A percentile compares a stretch with the other conserved stretches of the same genome.
These are phyloP conservation scores for Cyberlindnera nakhonratchasimensis DNA, from an alignment of 805 yeast species.

Conservation along the genomic window DNA sequence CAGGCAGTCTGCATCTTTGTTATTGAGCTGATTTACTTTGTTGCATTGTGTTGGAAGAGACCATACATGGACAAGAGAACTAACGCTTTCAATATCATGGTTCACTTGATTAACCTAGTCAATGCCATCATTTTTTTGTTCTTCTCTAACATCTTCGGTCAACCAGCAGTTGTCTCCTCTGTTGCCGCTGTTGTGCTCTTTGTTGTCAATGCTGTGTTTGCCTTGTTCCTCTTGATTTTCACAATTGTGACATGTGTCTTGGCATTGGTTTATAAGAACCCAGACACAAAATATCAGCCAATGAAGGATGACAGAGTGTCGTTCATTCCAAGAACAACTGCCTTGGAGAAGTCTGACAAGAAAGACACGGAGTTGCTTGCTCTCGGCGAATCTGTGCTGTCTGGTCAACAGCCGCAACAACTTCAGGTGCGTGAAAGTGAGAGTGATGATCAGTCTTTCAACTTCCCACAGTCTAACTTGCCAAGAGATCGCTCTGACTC, in stretches of 20 bases:
- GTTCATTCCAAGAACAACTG: slow-evolving; percentile 66
- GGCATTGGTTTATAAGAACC: slow-evolving; percentile 84
- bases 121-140: slow-evolving; percentile 86
- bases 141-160: slow-evolving; percentile 78
- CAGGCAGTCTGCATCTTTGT: slow-evolving; percentile 77
- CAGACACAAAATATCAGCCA: slow-evolving; percentile 93
- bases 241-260: slow-evolving; percentile 84
- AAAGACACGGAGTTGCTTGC: slow-evolving; percentile 30
- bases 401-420: slow-evolving; percentile 29
- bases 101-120: slow-evolving; percentile 72
- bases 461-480: slow-evolving; percentile 17
- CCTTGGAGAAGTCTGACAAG: slow-evolving; percentile 24
- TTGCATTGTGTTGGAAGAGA: slow-evolving; percentile 61
- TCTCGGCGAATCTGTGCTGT: slow-evolving; percentile 28
- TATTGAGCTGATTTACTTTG: slow-evolving; percentile 69
- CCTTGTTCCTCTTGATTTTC: slow-evolving; percentile 75
- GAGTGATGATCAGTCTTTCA: slow-evolving; percentile 12
- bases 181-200: slow-evolving; percentile 90
- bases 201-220: slow-evolving; percentile 84
- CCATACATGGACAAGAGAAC: slow-evolving; percentile 96
- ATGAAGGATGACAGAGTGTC: slow-evolving; percentile 95
- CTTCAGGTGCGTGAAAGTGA: slow-evolving; percentile 17
- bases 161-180: slow-evolving; percentile 85
- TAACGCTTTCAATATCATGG: slow-evolving; percentile 86
- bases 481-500: slow-evolving; percentile 24